phyloP scores from a whole-genome alignment of 768 basidiomycete species.

The Paxillus ammoniavirescens region DNA sequence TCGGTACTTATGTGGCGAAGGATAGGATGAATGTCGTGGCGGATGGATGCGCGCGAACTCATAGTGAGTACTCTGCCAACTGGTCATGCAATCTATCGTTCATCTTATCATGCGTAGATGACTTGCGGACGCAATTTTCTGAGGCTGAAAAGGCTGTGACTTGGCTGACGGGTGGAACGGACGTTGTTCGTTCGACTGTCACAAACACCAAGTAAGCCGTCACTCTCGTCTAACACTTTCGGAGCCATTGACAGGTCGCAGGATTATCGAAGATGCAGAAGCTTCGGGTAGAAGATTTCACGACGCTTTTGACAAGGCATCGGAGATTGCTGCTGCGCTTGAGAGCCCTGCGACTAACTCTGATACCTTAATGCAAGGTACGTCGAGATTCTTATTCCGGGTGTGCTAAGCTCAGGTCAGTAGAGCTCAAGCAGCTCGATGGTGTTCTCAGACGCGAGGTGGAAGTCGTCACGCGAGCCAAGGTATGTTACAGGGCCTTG shows the following conservation, averaged over 20 bases:
- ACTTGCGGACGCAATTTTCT: conserved; percentile 52
- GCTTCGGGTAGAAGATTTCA: conserved; percentile 53
- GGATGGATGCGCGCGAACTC: conserved; percentile 64
- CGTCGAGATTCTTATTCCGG: neutral
- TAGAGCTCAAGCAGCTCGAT: conserved; percentile 68
- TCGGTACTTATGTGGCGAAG: conserved; percentile 79
- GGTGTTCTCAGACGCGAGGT: conserved; percentile 60
- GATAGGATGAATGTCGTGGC: conserved; percentile 81
- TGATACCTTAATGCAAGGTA: conserved; percentile 56
- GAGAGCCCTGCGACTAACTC: conserved; percentile 54
- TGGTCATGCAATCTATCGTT: neutral
- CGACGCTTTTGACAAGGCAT: conserved; percentile 56
- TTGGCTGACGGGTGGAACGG: conserved; percentile 56
- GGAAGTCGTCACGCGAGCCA: conserved; percentile 51
- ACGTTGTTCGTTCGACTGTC: conserved; percentile 53
- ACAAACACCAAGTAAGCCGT: conserved; percentile 43
- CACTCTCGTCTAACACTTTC: neutral
- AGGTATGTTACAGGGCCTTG: conserved; percentile 36
- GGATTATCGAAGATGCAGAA: conserved; percentile 61
- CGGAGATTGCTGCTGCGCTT: conserved; percentile 46
- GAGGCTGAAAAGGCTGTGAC: conserved; percentile 53
- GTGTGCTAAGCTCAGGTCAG: conserved; percentile 2
- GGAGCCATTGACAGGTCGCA: conserved; percentile 23
- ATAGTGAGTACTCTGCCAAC: conserved; percentile 46
- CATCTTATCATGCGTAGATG: conserved; percentile 40